These are phyloP conservation scores for Myxozyma neglecta DNA, from an alignment of 805 yeast genomes.

Conservation along the genomic window DNA sequence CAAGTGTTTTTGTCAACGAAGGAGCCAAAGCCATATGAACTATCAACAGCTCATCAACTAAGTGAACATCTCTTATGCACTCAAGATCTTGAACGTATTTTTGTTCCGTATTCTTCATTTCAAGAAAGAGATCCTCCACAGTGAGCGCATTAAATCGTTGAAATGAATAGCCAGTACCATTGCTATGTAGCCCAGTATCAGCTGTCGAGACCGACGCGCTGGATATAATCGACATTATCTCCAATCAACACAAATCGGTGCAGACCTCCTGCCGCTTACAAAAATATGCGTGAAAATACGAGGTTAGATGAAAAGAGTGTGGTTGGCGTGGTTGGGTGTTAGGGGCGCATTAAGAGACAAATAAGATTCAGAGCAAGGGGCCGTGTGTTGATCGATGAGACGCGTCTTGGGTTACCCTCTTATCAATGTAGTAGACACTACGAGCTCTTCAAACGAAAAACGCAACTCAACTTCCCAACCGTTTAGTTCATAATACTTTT, in stretches of 20 bases:
- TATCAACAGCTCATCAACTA: constrained; percentile 21
- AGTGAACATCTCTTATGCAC: constrained; percentile 14
- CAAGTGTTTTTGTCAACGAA: constrained; percentile 13
- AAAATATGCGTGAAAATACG: neutral
- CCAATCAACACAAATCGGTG: no score
- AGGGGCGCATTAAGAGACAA: neutral
- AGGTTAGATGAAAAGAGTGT: neutral
- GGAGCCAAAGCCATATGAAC: constrained; percentile 21
- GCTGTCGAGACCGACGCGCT: neutral
- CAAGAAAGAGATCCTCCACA: constrained; percentile 27
- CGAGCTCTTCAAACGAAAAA: neutral
- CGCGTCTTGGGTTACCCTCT: constrained; percentile 6
- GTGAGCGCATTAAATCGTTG: constrained; percentile 25
- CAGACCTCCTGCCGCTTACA: neutral
- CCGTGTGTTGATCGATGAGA: neutral
- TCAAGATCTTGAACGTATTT: constrained; percentile 21
- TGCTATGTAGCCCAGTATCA: neutral
- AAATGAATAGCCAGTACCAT: constrained; percentile 1
- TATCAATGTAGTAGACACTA: neutral
- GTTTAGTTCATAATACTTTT: no score
- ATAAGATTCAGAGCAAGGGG: constrained; percentile 1
- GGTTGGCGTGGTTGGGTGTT: neutral
- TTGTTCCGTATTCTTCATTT: constrained; percentile 19
- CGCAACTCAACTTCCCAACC: no score
- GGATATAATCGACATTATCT: constrained; percentile 11